A percentile compares a stretch with the other conserved stretches of the same genome.
Evolutionary conservation across 1,284 basidiomycete species (phyloP).

Genomic region (Lignosus rhinocerotis): DNA sequence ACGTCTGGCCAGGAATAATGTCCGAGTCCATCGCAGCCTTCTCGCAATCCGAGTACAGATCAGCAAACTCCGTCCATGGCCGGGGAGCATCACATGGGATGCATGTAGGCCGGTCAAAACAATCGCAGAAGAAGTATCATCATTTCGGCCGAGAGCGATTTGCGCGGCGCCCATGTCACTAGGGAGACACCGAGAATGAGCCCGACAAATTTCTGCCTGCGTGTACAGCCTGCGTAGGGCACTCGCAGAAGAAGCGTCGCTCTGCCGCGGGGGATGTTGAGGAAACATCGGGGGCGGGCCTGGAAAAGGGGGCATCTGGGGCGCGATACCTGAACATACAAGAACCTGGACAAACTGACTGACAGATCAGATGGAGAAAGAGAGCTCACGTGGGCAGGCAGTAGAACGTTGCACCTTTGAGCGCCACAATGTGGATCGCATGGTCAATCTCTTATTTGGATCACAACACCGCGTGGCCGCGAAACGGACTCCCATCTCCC

Average conservation of each 20-base stretch:
- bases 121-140: background rate
- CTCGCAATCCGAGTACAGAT: background rate
- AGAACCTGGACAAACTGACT: background rate
- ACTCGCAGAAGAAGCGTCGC: conserved; percentile 7
- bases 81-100: conserved; percentile 11
- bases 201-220: background rate
- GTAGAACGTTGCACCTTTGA: too few relatives aligned
- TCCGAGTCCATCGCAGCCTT: background rate
- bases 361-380: background rate
- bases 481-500: too few relatives aligned
- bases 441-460: conserved; percentile 1
- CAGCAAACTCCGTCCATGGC: background rate
- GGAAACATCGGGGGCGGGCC: conserved; percentile 14
- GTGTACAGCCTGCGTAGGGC: background rate
- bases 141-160: background rate
- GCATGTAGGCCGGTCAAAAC: background rate
- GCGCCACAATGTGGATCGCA: conserved; percentile 2
- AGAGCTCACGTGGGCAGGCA: background rate
- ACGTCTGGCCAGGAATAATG: background rate
- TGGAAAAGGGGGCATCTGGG: conserved; percentile 9
- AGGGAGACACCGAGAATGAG: background rate
- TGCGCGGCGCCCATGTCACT: background rate
- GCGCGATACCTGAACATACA: conserved; percentile 4
- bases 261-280: conserved; percentile 22
- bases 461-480: background rate